phyloP scores from a whole-genome alignment of 768 basidiomycete genomes.

The Tephrocybe sp. region DNA sequence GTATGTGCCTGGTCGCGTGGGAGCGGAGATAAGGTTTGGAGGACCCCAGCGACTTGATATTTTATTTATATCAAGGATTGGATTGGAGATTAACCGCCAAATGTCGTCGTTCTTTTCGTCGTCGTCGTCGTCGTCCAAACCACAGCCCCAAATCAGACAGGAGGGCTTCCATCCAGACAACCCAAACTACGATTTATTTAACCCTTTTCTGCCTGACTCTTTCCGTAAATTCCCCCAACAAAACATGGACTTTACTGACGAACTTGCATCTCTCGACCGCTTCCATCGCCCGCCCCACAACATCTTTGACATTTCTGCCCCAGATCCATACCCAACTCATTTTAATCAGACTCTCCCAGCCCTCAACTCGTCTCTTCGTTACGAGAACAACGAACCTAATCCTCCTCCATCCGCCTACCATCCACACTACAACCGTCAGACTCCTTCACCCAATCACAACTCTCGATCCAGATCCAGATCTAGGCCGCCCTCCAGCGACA shows the following conservation, averaged over 20 bases:
- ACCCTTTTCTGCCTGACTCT: constrained; percentile 48
- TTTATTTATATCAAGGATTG: constrained; percentile 12
- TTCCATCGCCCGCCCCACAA: constrained; percentile 36
- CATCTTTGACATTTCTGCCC: constrained; percentile 63
- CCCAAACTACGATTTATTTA: constrained; percentile 36
- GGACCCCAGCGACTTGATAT: constrained; percentile 12
- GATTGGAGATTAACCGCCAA: neutral
- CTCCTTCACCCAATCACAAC: constrained; percentile 27
- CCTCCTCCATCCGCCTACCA: constrained; percentile 29
- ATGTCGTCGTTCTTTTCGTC: constrained; percentile 35
- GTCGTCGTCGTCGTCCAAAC: constrained; percentile 35
- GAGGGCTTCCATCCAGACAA: constrained; percentile 66
- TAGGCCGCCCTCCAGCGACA: constrained; percentile 25
- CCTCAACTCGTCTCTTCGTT: constrained; percentile 50
- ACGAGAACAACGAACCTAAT: constrained; percentile 40
- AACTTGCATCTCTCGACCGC: constrained; percentile 52
- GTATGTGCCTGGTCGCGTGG: constrained; percentile 17
- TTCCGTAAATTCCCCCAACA: constrained; percentile 49
- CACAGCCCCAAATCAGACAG: constrained; percentile 53
- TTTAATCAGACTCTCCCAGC: constrained; percentile 52
- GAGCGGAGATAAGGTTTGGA: constrained; percentile 16
- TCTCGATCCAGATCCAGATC: constrained; percentile 47
- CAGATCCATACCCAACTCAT: constrained; percentile 27
- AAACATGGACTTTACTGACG: constrained; percentile 64
- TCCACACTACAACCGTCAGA: constrained; percentile 28